Evolutionary conservation across 1,139 yeast species (phyloP).

Genomic region (Candida mesenterica): DNA sequence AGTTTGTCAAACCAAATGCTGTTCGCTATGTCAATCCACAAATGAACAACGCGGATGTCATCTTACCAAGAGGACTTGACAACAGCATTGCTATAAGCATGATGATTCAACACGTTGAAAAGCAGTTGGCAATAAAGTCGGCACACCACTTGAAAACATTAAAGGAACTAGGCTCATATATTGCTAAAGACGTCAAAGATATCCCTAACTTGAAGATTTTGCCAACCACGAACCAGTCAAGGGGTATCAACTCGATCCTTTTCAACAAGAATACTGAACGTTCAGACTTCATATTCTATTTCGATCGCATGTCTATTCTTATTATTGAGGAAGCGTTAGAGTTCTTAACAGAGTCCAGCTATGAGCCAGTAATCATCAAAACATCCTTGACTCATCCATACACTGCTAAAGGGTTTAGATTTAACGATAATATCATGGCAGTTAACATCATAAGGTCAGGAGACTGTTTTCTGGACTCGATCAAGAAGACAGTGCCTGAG

Average conservation of each 20-base stretch:
- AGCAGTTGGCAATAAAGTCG: conserved; percentile 67
- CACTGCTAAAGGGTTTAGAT: conserved; percentile 37
- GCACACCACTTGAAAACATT: conserved; percentile 61
- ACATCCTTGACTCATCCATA: conserved; percentile 31
- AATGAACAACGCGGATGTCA: conserved; percentile 75
- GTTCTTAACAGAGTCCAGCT: conserved; percentile 25
- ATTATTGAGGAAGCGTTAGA: conserved; percentile 69
- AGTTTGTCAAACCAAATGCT: conserved; percentile 90
- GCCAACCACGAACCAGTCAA: conserved; percentile 63
- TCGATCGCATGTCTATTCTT: conserved; percentile 73
- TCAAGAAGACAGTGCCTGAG: conserved; percentile 74
- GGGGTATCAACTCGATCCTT: conserved; percentile 70
- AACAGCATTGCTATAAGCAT: conserved; percentile 76
- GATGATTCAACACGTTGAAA: conserved; percentile 75
- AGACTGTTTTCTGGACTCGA: conserved; percentile 81
- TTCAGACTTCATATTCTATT: conserved; percentile 81
- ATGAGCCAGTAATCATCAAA: conserved; percentile 19
- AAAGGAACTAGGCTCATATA: conserved; percentile 49
- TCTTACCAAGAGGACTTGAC: conserved; percentile 87
- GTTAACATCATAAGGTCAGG: conserved; percentile 87
- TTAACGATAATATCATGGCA: conserved; percentile 56
- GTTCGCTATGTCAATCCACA: conserved; percentile 75
- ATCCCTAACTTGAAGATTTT: conserved; percentile 38
- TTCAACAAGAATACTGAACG: conserved; percentile 54
- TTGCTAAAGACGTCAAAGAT: conserved; percentile 29